Conservation (phyloP, 2,329 filamentous ascomycete genomes). For the Calonectria leucothoes region DNA sequence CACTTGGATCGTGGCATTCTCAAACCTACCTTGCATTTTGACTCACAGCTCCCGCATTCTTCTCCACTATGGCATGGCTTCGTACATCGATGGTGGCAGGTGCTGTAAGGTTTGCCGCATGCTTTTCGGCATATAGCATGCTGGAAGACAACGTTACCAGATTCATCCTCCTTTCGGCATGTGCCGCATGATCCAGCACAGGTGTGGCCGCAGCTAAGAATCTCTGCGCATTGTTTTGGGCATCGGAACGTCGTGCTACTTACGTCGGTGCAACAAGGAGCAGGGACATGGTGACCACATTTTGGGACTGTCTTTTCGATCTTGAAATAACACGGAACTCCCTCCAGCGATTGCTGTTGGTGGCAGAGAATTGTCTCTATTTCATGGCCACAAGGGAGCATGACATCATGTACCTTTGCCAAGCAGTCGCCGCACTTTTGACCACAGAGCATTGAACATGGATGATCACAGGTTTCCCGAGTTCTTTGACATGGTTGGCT, state of each 20-base stretch:
- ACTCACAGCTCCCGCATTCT: not conserved
- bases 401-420: not conserved
- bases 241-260: too few relatives aligned
- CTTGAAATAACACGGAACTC: too few relatives aligned
- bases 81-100: not conserved
- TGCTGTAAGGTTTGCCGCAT: not conserved
- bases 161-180: not conserved
- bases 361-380: too few relatives aligned
- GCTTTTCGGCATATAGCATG: not conserved
- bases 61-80: not conserved
- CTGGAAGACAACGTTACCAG: not conserved
- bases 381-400: not conserved
- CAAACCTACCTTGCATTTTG: not conserved
- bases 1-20: not conserved
- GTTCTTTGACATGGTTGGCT: not conserved
- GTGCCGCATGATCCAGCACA: not conserved
- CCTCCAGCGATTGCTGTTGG: too few relatives aligned
- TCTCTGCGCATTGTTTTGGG: not conserved
- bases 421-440: not conserved
- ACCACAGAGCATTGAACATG: not conserved
- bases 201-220: not conserved
- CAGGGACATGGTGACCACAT: too few relatives aligned
- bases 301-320: too few relatives aligned
- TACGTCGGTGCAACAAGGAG: too few relatives aligned
- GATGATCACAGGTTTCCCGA: not conserved